Conservation (phyloP, 75 land plant species). For the Gnetum montanum region DNA sequence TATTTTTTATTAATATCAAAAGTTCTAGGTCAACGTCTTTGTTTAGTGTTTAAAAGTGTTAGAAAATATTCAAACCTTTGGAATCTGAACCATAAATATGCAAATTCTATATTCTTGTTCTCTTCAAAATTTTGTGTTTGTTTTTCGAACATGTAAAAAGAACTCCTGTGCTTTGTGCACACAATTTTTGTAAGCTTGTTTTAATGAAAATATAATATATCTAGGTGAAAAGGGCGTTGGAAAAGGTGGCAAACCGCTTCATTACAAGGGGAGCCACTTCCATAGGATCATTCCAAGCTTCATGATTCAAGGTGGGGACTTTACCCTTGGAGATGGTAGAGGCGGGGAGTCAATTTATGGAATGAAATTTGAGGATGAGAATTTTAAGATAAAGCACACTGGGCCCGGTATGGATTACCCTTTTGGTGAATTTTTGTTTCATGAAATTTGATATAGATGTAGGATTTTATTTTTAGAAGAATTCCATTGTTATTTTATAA, state of each 20-base stretch:
- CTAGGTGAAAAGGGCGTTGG: conserved; percentile 90
- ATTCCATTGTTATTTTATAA: no score
- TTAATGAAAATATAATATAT: background rate
- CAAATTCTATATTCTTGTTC: no score
- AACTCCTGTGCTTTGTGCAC: no score
- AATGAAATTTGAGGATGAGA: conserved; percentile 80
- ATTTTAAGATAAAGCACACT: conserved; percentile 86
- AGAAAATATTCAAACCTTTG: no score
- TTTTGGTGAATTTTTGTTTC: no score
- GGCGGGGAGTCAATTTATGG: conserved; percentile 99
- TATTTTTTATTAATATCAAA: no score
- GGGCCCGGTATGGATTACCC: conserved; percentile 91
- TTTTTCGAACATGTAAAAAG: no score
- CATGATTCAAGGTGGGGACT: conserved; percentile 96
- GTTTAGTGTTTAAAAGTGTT: background rate
- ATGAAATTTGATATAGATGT: no score
- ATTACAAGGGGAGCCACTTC: conserved; percentile 79
- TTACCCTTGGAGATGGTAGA: conserved; percentile 81
- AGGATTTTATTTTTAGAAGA: no score
- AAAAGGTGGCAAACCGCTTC: conserved; percentile 73
- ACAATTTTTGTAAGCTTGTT: no score
- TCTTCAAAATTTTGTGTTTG: no score
- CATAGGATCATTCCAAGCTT: conserved; percentile 94
- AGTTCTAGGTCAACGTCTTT: background rate
- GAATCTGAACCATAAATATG: no score